These are phyloP conservation scores for Phytophthora cryptogea DNA, from an alignment of 352 stramenopile species.

Conservation along the genomic window DNA sequence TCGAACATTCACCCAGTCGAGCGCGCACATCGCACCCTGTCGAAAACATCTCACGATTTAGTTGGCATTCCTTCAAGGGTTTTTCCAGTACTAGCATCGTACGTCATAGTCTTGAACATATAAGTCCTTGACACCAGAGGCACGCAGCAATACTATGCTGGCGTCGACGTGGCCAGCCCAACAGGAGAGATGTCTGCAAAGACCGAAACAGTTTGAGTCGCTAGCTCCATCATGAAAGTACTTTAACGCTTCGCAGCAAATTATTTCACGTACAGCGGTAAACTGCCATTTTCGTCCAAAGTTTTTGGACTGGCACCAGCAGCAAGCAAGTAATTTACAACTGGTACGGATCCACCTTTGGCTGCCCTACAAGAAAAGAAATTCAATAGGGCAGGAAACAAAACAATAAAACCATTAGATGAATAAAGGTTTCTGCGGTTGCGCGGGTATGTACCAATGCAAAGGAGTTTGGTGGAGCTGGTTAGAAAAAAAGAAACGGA, in stretches of 20 bases:
- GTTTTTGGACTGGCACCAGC: slow-evolving; percentile 52
- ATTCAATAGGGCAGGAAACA: too few relatives aligned
- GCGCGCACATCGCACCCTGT: slow-evolving; percentile 34
- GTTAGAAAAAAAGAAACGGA: background rate
- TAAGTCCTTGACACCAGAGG: slow-evolving; percentile 57
- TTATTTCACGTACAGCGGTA: slow-evolving; percentile 53
- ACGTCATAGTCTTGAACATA: slow-evolving; percentile 77
- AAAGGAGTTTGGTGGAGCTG: slow-evolving; percentile 72
- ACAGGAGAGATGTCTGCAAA: slow-evolving; percentile 60
- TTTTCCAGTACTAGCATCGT: background rate
- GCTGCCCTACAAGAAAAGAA: slow-evolving; percentile 49
- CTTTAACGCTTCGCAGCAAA: background rate
- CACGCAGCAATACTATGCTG: slow-evolving; percentile 51
- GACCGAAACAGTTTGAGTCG: background rate
- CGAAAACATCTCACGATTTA: background rate
- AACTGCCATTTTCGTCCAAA: slow-evolving; percentile 73
- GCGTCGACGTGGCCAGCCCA: slow-evolving; percentile 70
- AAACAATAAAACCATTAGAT: slow-evolving; percentile 15
- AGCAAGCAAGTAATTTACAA: slow-evolving; percentile 62
- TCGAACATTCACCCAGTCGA: slow-evolving; percentile 65
- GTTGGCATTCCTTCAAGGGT: background rate
- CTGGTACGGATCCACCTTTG: slow-evolving; percentile 52
- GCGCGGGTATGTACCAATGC: slow-evolving; percentile 50
- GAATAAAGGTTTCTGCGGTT: background rate
- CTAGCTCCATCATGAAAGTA: too few relatives aligned